A percentile compares a stretch with the other conserved stretches of the same genome.
Evolutionary conservation across 2,329 filamentous ascomycete genomes (phyloP).

Genomic region (Chrysoporthe deuterocubensis): DNA sequence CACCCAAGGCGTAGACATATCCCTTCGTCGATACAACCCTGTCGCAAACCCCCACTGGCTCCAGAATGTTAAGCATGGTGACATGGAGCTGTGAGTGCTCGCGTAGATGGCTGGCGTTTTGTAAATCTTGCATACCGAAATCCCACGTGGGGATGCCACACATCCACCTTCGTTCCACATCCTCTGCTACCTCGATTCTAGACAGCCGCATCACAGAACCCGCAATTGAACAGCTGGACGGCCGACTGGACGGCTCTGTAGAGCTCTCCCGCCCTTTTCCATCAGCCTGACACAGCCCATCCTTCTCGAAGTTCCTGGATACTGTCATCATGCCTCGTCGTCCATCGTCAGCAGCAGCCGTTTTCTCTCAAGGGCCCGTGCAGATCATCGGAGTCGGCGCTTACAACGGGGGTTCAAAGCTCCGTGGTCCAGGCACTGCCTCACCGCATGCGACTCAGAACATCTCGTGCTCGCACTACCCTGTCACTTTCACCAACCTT

Average conservation of each 20-base stretch:
- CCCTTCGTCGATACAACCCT: neutral
- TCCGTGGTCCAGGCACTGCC: slow-evolving; percentile 14
- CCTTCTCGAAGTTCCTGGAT: neutral
- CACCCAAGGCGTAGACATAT: neutral
- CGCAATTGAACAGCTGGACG: too few relatives aligned
- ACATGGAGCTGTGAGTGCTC: neutral
- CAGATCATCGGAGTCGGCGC: slow-evolving; percentile 18
- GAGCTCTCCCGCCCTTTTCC: neutral
- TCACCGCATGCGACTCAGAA: neutral
- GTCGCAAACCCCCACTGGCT: neutral
- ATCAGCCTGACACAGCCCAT: neutral
- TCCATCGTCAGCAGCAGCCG: neutral
- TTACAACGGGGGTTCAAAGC: slow-evolving; percentile 9
- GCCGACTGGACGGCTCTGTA: too few relatives aligned
- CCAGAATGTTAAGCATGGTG: neutral
- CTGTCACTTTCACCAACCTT: neutral
- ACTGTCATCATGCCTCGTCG: neutral
- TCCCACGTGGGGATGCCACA: neutral
- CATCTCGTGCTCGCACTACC: neutral
- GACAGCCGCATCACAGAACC: neutral
- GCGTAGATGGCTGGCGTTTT: neutral
- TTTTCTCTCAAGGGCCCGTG: neutral
- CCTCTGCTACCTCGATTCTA: neutral
- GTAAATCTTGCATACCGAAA: neutral
- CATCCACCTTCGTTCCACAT: neutral